Evolutionary conservation across 352 stramenopile genomes (phyloP).

Genomic region (Globisporangium uncinulatum): DNA sequence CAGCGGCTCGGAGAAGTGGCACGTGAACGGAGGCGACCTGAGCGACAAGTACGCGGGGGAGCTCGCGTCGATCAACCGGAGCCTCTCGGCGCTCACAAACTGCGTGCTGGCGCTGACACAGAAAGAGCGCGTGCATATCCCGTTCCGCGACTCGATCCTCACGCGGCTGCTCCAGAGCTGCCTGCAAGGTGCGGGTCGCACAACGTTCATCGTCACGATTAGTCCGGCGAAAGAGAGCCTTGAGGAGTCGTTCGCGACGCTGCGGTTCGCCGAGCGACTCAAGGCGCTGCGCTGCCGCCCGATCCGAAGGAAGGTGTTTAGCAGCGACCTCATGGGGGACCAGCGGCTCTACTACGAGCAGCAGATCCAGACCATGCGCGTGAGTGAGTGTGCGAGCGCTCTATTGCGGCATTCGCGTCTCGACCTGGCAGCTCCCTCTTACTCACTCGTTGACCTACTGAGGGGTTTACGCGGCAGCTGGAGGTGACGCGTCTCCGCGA

Average conservation of each 20-base stretch:
- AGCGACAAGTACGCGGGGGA: slow-evolving; percentile 61
- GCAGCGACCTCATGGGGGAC: slow-evolving; percentile 44
- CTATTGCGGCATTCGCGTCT: too few relatives aligned
- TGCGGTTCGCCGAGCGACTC: slow-evolving; percentile 65
- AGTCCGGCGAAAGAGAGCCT: slow-evolving; percentile 45
- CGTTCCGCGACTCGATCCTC: slow-evolving; percentile 65
- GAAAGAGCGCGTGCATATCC: slow-evolving; percentile 42
- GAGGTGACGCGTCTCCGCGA: slow-evolving; percentile 52
- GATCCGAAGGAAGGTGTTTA: slow-evolving; percentile 42
- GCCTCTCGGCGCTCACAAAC: slow-evolving; percentile 64
- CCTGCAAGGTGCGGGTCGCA: slow-evolving; percentile 44
- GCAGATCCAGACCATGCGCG: slow-evolving; percentile 64
- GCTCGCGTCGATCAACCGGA: slow-evolving; percentile 68
- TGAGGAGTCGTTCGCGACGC: slow-evolving; percentile 63
- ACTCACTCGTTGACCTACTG: too few relatives aligned
- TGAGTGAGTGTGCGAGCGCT: slow-evolving; percentile 9
- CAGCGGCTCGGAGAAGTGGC: slow-evolving; percentile 69
- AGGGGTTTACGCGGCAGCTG: slow-evolving; percentile 15
- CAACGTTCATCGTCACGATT: slow-evolving; percentile 63
- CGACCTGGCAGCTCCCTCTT: too few relatives aligned
- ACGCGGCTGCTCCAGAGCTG: slow-evolving; percentile 65
- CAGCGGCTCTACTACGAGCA: slow-evolving; percentile 61
- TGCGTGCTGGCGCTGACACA: slow-evolving; percentile 68
- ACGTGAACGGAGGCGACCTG: slow-evolving; percentile 43
- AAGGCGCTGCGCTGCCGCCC: slow-evolving; percentile 49